Conservation (phyloP, 345 rosid genomes). For the Carallia brachiata region DNA sequence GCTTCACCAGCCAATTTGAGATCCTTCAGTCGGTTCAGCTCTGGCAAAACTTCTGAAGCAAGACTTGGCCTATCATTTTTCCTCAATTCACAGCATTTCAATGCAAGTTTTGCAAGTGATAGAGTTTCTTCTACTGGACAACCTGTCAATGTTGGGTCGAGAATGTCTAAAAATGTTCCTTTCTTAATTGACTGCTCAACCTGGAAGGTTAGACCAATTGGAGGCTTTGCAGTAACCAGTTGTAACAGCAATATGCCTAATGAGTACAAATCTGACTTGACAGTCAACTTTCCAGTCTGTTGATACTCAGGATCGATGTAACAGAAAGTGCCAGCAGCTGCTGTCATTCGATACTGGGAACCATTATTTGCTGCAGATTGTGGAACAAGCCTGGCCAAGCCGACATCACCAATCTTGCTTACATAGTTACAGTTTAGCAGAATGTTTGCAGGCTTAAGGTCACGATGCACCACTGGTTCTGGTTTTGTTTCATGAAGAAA, state of each 20-base stretch:
- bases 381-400: constrained; percentile 78
- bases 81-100: constrained; percentile 74
- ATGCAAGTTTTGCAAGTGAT: constrained; percentile 58
- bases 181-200: constrained; percentile 62
- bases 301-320: constrained; percentile 91
- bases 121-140: constrained; percentile 73
- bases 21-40: constrained; percentile 51
- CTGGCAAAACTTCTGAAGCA: constrained; percentile 55
- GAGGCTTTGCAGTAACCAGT: constrained; percentile 63
- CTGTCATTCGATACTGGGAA: constrained; percentile 56
- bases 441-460: constrained; percentile 89
- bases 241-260: constrained; percentile 78
- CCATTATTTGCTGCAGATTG: constrained; percentile 37
- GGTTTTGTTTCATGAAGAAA: constrained; percentile 86
- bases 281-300: constrained; percentile 80
- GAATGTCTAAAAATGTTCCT: constrained; percentile 44
- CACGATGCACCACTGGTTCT: constrained; percentile 84
- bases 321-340: constrained; percentile 84
- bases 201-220: constrained; percentile 61
- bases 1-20: constrained; percentile 32
- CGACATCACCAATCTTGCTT: constrained; percentile 78
- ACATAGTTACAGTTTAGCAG: constrained; percentile 55
- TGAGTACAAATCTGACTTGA: constrained; percentile 80
- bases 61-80: constrained; percentile 82
- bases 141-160: constrained; percentile 64